Evolutionary conservation across 257 asterid genomes (phyloP).

Genomic region (Salvia splendens): DNA sequence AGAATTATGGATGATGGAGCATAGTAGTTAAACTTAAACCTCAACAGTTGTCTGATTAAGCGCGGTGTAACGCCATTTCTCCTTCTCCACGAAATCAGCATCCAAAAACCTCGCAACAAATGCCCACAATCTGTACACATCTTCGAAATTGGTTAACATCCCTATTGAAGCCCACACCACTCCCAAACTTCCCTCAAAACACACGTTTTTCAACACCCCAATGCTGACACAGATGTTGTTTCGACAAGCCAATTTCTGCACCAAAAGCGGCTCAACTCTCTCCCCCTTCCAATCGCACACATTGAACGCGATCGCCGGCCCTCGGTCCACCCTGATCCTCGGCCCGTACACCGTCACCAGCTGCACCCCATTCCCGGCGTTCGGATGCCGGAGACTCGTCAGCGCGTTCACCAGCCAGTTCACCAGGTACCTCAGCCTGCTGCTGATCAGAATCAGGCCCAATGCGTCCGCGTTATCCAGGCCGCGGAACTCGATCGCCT

Average conservation of each 20-base stretch:
- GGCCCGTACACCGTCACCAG: conserved; percentile 68
- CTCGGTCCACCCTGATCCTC: conserved; percentile 55
- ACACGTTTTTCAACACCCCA: conserved; percentile 60
- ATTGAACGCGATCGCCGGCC: conserved; percentile 70
- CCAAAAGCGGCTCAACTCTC: conserved; percentile 61
- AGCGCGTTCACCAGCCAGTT: conserved; percentile 81
- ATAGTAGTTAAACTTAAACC: too few relatives aligned
- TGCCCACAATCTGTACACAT: conserved; percentile 68
- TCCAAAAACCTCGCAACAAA: conserved; percentile 79
- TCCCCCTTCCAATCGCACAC: conserved; percentile 87
- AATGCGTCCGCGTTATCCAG: conserved; percentile 73
- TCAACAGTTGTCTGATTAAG: conserved; percentile 74
- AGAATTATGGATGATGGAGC: too few relatives aligned
- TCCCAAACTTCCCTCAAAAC: conserved; percentile 35
- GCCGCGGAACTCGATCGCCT: conserved; percentile 45
- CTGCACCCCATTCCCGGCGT: conserved; percentile 41
- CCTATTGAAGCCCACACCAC: conserved; percentile 62
- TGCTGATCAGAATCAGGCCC: conserved; percentile 66
- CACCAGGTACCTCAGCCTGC: conserved; percentile 49
- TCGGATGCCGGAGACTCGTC: conserved; percentile 57
- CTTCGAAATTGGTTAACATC: conserved; percentile 66
- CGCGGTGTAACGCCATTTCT: conserved; percentile 79
- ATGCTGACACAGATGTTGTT: conserved; percentile 51
- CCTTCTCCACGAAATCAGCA: conserved; percentile 94
- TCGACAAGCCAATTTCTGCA: conserved; percentile 78